These are phyloP conservation scores for Macrophomina pseudophaseolina DNA, from an alignment of 2,329 filamentous ascomycete species.

Conservation along the genomic window DNA sequence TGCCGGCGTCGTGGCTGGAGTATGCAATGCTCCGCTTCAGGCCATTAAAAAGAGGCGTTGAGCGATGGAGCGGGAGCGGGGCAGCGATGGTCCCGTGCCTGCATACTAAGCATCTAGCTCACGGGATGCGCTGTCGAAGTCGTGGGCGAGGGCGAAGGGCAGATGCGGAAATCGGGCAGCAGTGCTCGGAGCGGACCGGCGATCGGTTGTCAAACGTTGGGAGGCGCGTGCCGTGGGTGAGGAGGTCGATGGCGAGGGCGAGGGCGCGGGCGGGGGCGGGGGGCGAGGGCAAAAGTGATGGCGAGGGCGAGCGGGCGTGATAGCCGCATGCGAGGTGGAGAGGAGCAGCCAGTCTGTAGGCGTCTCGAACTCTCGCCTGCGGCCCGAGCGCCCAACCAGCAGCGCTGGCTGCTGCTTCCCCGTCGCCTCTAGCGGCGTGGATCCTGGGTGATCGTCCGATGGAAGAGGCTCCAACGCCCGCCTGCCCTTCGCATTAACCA, in stretches of 20 bases:
- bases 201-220: neutral
- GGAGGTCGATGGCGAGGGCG: too few species aligned
- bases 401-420: neutral
- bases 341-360: neutral
- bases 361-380: neutral
- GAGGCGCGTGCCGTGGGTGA: too few species aligned
- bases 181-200: neutral
- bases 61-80: neutral
- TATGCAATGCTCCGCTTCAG: neutral
- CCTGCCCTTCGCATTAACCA: neutral
- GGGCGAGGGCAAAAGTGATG: neutral
- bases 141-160: neutral
- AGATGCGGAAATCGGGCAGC: neutral
- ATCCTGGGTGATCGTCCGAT: conserved; percentile 18
- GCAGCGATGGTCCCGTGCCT: conserved; percentile 2
- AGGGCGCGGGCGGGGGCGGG: neutral
- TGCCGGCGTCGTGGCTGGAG: neutral
- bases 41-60: neutral
- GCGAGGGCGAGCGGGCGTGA: neutral
- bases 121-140: neutral
- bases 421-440: conserved; percentile 8
- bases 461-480: neutral
- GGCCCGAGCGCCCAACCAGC: neutral
- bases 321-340: conserved; percentile 4
- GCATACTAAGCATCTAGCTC: neutral